These are phyloP conservation scores for Fonsecaea erecta DNA, from an alignment of 2,329 filamentous ascomycete species.

Conservation along the genomic window DNA sequence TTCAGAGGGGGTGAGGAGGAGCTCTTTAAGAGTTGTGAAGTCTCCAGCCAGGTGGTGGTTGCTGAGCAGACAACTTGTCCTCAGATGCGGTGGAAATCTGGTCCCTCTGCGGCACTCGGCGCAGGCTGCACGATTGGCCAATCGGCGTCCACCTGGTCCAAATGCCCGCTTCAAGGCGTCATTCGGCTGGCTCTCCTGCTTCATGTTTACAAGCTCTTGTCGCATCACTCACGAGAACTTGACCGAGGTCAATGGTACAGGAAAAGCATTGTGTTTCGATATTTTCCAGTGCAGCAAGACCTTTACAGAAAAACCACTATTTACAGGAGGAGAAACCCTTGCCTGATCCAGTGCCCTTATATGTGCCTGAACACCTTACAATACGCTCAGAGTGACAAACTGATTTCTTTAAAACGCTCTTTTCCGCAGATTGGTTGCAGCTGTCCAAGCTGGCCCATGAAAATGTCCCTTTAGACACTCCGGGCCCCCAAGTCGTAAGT, in stretches of 20 bases:
- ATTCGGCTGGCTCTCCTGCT: conserved; percentile 1
- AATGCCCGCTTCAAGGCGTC: conserved; percentile 3
- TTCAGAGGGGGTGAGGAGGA: neutral
- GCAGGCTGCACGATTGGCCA: conserved; percentile 22
- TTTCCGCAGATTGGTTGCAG: neutral
- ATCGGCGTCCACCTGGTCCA: conserved; percentile 15
- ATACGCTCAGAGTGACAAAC: neutral
- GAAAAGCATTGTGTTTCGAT: neutral
- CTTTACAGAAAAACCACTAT: neutral
- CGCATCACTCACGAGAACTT: neutral
- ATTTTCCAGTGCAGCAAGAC: neutral
- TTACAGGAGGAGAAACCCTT: neutral
- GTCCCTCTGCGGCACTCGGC: conserved; percentile 18
- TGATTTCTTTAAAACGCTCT: neutral
- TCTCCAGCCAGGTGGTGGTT: conserved; percentile 7
- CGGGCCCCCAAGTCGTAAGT: conserved; percentile 5
- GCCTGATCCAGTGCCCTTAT: neutral
- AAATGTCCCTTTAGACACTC: neutral
- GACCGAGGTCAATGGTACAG: neutral
- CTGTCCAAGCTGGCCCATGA: neutral
- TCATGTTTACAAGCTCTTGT: neutral
- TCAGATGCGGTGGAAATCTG: conserved; percentile 20
- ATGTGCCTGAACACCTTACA: neutral
- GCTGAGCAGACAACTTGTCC: conserved; percentile 31
- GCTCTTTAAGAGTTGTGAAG: neutral